Base-by-base conservation (phyloP, 768 basidiomycete genomes). In the Xerocomus potaroensis region DNA sequence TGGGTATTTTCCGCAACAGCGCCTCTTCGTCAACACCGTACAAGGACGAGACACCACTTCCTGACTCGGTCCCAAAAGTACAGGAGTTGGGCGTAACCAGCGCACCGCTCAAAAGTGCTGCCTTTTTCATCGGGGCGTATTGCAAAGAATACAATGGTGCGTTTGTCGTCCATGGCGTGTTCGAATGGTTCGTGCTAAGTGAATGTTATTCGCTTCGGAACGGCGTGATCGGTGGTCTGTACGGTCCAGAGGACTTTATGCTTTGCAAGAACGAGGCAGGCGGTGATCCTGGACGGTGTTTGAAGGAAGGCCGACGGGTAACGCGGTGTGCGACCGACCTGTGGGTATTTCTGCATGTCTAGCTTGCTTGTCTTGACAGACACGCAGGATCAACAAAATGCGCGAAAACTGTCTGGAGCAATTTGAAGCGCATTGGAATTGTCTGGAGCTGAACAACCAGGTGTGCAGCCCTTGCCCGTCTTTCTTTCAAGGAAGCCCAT, bases 141-240 rank as follows among this genome's bases (percentile, higher is more conserved):
- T 99, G 95, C 80, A 91, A 91, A 69, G 89, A 92, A 47, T 95
- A 83, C 72, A 98, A 95, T 71, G 95, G 95, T 97, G 50, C 43
- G 87, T 70, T 19, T n/a, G 15, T 5, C 27, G n/a, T n/a, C n/a
- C n/a, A n/a, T n/a, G n/a, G n/a, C 24, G 40, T 19, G 7, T n/a
- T 11, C 18, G 19, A n/a, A 30, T 8, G 8, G 16, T 14, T 29
- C 36, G 22, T 47, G 30, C 51, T 64, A n/a, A 63, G 40, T n/a
- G 24, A 8, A 33, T 37, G 14, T 31, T 51, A 0, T 19, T 41
- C 29, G 44, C 19, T 27, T 24, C 18, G 24, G 30, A 35, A 23
- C n/a, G 29, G 31, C 42, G 23, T 45, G 23, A 45, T 43, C 26
- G 41, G 15, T 31, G 30, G 27, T 45, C 10, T 37, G 18, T 14